A percentile compares a stretch with the other conserved stretches of the same genome.
Conservation (phyloP, 257 asterid genomes). For the Salvia hispanica region DNA sequence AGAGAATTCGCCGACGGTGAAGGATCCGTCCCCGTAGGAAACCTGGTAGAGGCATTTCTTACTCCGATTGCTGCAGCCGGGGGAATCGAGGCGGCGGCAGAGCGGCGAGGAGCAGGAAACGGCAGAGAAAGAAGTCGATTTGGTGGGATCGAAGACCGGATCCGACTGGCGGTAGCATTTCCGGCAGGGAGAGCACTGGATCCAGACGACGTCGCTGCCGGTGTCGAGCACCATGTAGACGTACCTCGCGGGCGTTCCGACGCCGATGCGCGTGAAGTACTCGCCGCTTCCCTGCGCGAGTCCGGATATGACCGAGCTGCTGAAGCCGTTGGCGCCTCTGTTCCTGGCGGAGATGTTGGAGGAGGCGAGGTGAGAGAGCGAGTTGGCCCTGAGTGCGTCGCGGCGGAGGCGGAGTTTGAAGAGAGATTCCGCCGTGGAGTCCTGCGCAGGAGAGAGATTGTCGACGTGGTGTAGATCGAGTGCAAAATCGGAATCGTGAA, state of each 20-base stretch:
- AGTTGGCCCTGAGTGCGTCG: conserved; percentile 53
- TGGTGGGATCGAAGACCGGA: conserved; percentile 73
- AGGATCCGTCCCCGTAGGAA: conserved; percentile 88
- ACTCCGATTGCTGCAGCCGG: conserved; percentile 57
- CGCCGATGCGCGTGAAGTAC: conserved; percentile 90
- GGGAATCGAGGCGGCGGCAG: conserved; percentile 72
- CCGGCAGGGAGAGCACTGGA: conserved; percentile 84
- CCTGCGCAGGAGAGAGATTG: conserved; percentile 35
- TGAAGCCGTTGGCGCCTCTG: conserved; percentile 44
- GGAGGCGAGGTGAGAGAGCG: conserved; percentile 39
- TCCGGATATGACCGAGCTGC: conserved; percentile 72
- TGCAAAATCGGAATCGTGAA: conserved; percentile 31
- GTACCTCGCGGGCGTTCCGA: conserved; percentile 73
- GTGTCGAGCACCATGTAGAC: conserved; percentile 88
- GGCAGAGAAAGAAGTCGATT: conserved; percentile 52
- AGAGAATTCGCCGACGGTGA: conserved; percentile 79
- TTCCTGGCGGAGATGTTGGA: conserved; percentile 8
- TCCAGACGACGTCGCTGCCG: conserved; percentile 83
- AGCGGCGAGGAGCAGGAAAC: conserved; percentile 67
- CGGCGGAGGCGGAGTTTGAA: conserved; percentile 66
- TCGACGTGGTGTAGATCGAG: conserved; percentile 63
- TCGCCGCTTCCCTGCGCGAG: conserved; percentile 70
- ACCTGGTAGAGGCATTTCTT: conserved; percentile 77
- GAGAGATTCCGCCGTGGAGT: conserved; percentile 55
- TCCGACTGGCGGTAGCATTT: conserved; percentile 78